Percentiles rank a stretch among this genome's conserved stretches.
Conservation (phyloP, 306 rosid genomes). For the Malus orientalis region DNA sequence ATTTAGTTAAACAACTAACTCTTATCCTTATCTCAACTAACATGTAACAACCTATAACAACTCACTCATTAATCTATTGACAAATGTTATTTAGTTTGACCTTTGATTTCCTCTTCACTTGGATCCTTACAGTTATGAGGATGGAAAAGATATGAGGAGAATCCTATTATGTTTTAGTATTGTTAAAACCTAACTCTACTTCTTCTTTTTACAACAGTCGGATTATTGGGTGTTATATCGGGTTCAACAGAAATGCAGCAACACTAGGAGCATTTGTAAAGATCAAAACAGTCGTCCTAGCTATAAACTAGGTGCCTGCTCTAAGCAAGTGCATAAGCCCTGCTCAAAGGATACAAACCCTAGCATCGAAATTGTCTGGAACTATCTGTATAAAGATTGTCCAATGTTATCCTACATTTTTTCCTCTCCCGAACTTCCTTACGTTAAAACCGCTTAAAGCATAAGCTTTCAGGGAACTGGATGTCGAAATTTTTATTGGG, state of each 20-base stretch:
- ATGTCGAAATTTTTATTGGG: no score
- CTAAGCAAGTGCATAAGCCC: conserved; percentile 23
- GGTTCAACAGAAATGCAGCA: conserved; percentile 35
- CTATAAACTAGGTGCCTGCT: conserved; percentile 24
- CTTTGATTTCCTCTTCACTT: no score
- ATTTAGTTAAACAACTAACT: no score
- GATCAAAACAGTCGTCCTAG: conserved; percentile 24
- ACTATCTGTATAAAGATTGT: conserved; percentile 31
- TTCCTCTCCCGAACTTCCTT: conserved; percentile 27
- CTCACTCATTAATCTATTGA: no score
- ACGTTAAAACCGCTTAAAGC: conserved; percentile 27
- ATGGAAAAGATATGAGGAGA: not conserved
- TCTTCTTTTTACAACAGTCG: conserved; percentile 24
- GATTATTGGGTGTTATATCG: conserved; percentile 80
- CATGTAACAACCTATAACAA: no score
- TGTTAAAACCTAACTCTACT: not conserved
- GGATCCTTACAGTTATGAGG: no score
- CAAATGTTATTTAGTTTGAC: no score
- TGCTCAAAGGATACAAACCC: conserved; percentile 11
- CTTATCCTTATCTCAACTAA: no score
- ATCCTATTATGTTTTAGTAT: not conserved
- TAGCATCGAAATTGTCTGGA: conserved; percentile 32
- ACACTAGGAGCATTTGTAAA: conserved; percentile 31
- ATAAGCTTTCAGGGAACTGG: conserved; percentile 15
- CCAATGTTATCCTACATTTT: conserved; percentile 62